Evolutionary conservation across 2,329 filamentous ascomycete species (phyloP).

Genomic region (Xylaria sp.): DNA sequence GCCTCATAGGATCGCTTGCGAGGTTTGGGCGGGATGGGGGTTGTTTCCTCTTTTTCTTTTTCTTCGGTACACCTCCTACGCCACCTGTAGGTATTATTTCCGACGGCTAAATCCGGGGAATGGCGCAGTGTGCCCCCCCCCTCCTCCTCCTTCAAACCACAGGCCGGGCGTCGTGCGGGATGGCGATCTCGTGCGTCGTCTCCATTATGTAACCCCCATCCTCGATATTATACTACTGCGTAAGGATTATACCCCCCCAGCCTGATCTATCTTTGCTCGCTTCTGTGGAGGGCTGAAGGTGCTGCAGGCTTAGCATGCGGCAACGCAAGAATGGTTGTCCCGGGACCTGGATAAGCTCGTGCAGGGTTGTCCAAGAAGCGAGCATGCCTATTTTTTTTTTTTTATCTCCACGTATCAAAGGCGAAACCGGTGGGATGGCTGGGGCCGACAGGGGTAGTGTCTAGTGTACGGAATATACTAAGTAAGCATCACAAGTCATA

Average conservation of each 20-base stretch:
- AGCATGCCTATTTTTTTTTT: constrained; percentile 5
- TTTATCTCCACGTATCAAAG: constrained; percentile 18
- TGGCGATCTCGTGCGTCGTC: constrained; percentile 12
- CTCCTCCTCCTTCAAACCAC: not conserved
- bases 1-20: constrained; percentile 18
- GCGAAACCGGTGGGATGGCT: constrained; percentile 8
- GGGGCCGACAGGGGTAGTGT: constrained; percentile 12
- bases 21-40: constrained; percentile 14
- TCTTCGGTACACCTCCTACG: constrained; percentile 1
- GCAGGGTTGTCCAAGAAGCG: constrained; percentile 22
- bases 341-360: constrained; percentile 14
- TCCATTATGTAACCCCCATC: constrained; percentile 14
- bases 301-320: constrained; percentile 20
- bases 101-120: constrained; percentile 39
- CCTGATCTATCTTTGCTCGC: not conserved
- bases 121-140: not conserved
- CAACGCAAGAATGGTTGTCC: not conserved
- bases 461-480: not conserved
- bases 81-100: constrained; percentile 33
- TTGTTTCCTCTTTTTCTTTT: constrained; percentile 3
- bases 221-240: not conserved
- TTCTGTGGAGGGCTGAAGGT: constrained; percentile 17
- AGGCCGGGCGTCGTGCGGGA: constrained; percentile 22
- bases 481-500: not conserved
- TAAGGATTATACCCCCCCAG: not conserved